Evolutionary conservation across 371 early-diverging fungal genomes (phyloP).

Genomic region (Choanephora cucurbitarum): DNA sequence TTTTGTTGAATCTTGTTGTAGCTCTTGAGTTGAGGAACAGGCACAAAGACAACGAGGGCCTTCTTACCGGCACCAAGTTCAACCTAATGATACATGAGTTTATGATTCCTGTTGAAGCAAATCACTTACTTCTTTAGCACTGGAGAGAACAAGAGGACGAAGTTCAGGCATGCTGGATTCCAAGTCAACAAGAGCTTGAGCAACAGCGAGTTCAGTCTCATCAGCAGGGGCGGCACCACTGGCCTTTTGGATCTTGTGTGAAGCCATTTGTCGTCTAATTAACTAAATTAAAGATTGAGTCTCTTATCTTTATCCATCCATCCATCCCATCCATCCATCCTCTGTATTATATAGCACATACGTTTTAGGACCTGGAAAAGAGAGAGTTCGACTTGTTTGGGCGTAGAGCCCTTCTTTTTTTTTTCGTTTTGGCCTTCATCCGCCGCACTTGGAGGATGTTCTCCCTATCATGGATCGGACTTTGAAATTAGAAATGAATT

Average conservation of each 20-base stretch:
- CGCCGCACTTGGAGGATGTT: neutral
- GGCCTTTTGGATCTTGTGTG: conserved; percentile 77
- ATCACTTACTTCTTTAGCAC: conserved; percentile 92
- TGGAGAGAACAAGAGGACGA: conserved; percentile 84
- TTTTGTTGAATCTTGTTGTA: conserved; percentile 95
- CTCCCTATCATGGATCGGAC: neutral
- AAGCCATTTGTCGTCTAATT: conserved; percentile 41
- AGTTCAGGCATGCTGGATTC: conserved; percentile 92
- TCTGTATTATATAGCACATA: conserved; percentile 12
- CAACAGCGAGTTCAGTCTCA: conserved; percentile 90
- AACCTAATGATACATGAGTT: conserved; percentile 52
- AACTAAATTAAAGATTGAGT: neutral
- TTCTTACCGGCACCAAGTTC: conserved; percentile 92
- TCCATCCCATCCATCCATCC: conserved; percentile 10
- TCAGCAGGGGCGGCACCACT: conserved; percentile 70
- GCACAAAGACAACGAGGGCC: conserved; percentile 94
- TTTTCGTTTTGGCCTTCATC: neutral
- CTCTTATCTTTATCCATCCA: conserved; percentile 27
- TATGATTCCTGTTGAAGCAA: no score
- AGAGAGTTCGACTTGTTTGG: conserved; percentile 21
- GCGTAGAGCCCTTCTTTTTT: conserved; percentile 9
- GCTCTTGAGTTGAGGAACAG: conserved; percentile 88
- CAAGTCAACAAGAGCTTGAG: conserved; percentile 92
- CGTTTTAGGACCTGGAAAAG: conserved; percentile 29
- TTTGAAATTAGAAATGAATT: no score